Percentiles rank a stretch among this genome's conserved stretches.
These are phyloP conservation scores for Elsinoe perseae DNA, from an alignment of 2,329 filamentous ascomycete species.

Conservation along the genomic window DNA sequence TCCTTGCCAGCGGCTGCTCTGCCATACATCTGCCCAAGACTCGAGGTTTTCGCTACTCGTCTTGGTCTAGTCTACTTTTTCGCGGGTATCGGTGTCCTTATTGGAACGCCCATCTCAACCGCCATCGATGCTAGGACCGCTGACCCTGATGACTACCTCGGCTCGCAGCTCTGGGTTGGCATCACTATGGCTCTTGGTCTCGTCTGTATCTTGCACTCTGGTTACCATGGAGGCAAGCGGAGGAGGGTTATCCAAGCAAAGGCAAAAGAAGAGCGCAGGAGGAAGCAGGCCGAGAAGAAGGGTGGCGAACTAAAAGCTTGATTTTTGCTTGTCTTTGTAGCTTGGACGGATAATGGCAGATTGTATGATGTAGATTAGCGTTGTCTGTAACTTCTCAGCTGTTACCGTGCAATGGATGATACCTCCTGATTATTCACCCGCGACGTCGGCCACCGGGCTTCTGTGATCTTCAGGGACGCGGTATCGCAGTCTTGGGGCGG, in stretches of 20 bases:
- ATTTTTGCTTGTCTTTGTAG: neutral
- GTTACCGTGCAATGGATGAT: neutral
- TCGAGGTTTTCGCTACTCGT: slow-evolving; percentile 28
- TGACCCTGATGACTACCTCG: slow-evolving; percentile 7
- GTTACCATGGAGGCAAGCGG: slow-evolving; percentile 5
- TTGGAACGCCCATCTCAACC: slow-evolving; percentile 29
- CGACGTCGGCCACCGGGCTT: neutral
- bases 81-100: slow-evolving; percentile 29
- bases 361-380: neutral
- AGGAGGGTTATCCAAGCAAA: slow-evolving; percentile 3
- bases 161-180: slow-evolving; percentile 5
- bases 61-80: slow-evolving; percentile 32
- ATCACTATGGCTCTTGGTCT: slow-evolving; percentile 7
- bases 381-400: neutral
- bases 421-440: neutral
- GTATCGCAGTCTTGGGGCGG: neutral
- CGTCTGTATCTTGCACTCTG: slow-evolving; percentile 1
- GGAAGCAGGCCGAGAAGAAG: slow-evolving; percentile 3
- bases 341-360: neutral
- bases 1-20: slow-evolving; percentile 28
- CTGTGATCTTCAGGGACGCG: neutral
- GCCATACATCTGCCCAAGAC: slow-evolving; percentile 28
- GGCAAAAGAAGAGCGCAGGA: slow-evolving; percentile 1
- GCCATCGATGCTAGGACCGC: slow-evolving; percentile 14
- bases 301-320: slow-evolving; percentile 3